Evolutionary conservation across 495 filamentous ascomycete genomes (phyloP), one percentile per base, ranked within the genome.

Genomic region (Penicillium soppii): DNA sequence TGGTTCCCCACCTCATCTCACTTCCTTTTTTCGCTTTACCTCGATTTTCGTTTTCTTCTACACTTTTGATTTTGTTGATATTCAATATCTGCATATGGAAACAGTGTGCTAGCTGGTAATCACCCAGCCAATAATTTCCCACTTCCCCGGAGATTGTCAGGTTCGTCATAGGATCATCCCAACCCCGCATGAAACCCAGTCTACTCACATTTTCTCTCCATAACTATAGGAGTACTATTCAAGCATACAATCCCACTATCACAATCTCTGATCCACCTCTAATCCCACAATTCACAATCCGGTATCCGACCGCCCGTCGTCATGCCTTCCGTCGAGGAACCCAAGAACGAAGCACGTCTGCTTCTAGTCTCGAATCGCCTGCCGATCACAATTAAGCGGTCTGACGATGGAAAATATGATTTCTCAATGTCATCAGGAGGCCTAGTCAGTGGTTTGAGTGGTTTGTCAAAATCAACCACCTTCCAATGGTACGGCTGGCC

Each of bases 401-500:
- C 84, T 27, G 89, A 95, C 29, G 89, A 92, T 74, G 86, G 85
- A 45, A 74, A 71, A 55, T 97, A 95, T 71, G 80, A 84, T 54
- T 95, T 96, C 69, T 88, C 85, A 66, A 95, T 95, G 88, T 96
- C 92, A 12, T 96, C 92, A 6, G 92, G 92, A 47, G 92, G 92
- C 12, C 80, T 98, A 30, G 91, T 98, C 45, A 95, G 87, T 30
- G 94, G 92, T 1, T 69, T 98, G 45, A 91, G 87, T 54, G 94
- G 92, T 16, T 71, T 98, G 56, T 87, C 89, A 55, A 96, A 96
- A 67, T 83, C 88, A 7, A 96, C 90, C 9, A 92, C 84, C 36
- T 97, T 96, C 73, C 86, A 90, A 66, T 98, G 94, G 92, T 97
- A 96, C 68, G 92, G 92, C 51, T 98, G 94, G 94, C 91, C 92